Percentiles rank a stretch among this genome's conserved stretches.
These are phyloP conservation scores for Penicillium sp. DNA, from an alignment of 2,329 filamentous ascomycete species.

Conservation along the genomic window DNA sequence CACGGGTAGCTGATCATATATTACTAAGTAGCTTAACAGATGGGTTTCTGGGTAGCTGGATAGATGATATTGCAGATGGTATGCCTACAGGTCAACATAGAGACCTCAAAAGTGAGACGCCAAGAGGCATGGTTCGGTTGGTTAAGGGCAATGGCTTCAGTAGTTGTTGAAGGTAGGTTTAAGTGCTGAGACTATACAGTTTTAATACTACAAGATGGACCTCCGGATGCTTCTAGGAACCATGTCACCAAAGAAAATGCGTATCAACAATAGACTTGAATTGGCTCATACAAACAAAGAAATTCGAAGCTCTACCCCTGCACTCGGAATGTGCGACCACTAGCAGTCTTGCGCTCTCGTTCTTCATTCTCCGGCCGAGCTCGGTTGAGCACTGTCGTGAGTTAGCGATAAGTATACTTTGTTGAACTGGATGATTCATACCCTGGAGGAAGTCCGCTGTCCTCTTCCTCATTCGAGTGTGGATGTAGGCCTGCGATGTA, in stretches of 20 bases:
- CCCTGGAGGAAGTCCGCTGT: slow-evolving; percentile 98
- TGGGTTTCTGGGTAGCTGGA: no score
- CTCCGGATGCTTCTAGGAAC: background rate
- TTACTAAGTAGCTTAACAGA: no score
- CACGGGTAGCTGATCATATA: no score
- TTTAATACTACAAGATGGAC: background rate
- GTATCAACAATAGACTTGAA: slow-evolving; percentile 11
- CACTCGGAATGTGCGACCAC: slow-evolving; percentile 83
- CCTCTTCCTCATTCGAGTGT: slow-evolving; percentile 95
- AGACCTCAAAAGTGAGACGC: no score
- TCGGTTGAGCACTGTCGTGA: slow-evolving; percentile 76
- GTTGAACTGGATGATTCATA: slow-evolving; percentile 44
- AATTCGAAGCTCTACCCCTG: slow-evolving; percentile 45
- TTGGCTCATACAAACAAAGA: slow-evolving; percentile 22
- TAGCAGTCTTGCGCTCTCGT: slow-evolving; percentile 97
- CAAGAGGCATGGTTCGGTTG: no score
- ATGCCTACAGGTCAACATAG: no score
- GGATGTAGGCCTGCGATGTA: slow-evolving; percentile 75
- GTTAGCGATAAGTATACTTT: slow-evolving; percentile 35
- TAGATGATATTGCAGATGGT: no score
- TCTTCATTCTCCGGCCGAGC: slow-evolving; percentile 94
- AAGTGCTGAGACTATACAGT: no score
- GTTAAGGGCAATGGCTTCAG: no score
- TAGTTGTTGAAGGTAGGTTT: no score
- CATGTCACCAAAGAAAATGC: background rate